These are phyloP conservation scores for Trypanosoma rangeli DNA, from an alignment of 208 protist genomes.

Conservation along the genomic window DNA sequence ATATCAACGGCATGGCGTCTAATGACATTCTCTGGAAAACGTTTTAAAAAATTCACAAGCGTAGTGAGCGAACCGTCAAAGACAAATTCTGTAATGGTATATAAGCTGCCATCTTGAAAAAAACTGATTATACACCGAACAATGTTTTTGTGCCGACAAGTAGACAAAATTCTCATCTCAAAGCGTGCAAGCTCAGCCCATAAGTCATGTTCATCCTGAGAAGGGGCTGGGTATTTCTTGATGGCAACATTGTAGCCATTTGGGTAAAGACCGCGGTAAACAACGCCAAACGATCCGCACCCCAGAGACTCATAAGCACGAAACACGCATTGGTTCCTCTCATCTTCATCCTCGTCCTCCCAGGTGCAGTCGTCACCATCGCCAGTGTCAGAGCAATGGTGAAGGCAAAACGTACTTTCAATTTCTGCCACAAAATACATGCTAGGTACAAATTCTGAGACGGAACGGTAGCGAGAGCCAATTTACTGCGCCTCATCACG, in stretches of 20 bases:
- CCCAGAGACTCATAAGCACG: conserved; percentile 28
- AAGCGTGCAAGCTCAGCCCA: conserved; percentile 32
- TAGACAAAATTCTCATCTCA: conserved; percentile 54
- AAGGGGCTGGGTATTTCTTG: conserved; percentile 39
- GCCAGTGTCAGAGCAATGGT: neutral
- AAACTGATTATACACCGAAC: conserved; percentile 56
- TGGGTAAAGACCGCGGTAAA: conserved; percentile 29
- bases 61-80: conserved; percentile 56
- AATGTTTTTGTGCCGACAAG: conserved; percentile 63
- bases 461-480: neutral
- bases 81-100: conserved; percentile 69
- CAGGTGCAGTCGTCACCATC: neutral
- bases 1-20: conserved; percentile 51
- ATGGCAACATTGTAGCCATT: conserved; percentile 59
- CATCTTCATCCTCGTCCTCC: neutral
- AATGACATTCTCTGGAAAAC: conserved; percentile 46
- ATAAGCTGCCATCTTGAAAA: conserved; percentile 42
- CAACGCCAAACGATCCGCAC: conserved; percentile 18
- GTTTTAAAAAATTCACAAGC: conserved; percentile 47
- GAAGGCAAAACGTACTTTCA: too few relatives aligned
- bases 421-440: neutral
- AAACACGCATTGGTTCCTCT: conserved; percentile 12
- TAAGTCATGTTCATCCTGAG: conserved; percentile 19
- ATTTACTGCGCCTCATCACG: neutral
- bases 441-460: neutral